A percentile compares a stretch with the other conserved stretches of the same genome.
These are phyloP conservation scores for Bruguiera sexangula DNA, from an alignment of 345 rosid species.

Conservation along the genomic window DNA sequence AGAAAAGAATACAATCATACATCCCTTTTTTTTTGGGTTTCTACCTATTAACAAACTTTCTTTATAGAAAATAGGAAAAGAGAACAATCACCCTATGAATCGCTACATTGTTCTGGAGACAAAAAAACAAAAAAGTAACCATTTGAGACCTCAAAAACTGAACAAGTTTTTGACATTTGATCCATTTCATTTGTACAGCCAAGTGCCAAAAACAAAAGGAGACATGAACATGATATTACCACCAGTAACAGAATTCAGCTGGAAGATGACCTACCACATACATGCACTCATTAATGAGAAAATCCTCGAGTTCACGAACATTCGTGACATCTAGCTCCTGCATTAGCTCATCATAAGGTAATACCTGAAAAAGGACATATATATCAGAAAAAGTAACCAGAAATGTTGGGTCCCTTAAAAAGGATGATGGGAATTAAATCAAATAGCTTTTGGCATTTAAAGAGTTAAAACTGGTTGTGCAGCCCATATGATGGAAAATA, in stretches of 20 bases:
- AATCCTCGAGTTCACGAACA: constrained; percentile 98
- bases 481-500: too few species aligned
- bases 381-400: constrained; percentile 5
- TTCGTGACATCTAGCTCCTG: constrained; percentile 80
- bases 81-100: too few species aligned
- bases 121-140: too few species aligned
- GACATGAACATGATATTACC: background rate
- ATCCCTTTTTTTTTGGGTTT: background rate
- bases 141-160: background rate
- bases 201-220: background rate
- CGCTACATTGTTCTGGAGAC: too few species aligned
- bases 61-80: too few species aligned
- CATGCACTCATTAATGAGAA: constrained; percentile 97
- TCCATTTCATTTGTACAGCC: background rate
- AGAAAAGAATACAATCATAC: constrained; percentile 3
- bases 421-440: background rate
- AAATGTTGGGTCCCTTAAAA: background rate
- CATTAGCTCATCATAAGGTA: constrained; percentile 84
- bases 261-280: constrained; percentile 61
- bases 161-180: background rate
- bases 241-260: background rate
- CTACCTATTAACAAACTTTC: background rate
- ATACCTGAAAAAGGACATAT: constrained; percentile 44
- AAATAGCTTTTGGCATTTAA: too few species aligned
- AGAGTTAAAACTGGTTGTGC: too few species aligned